Evolutionary conservation across 805 yeast species (phyloP), one percentile per base, ranked within the genome.

Genomic region (Candida pini): DNA sequence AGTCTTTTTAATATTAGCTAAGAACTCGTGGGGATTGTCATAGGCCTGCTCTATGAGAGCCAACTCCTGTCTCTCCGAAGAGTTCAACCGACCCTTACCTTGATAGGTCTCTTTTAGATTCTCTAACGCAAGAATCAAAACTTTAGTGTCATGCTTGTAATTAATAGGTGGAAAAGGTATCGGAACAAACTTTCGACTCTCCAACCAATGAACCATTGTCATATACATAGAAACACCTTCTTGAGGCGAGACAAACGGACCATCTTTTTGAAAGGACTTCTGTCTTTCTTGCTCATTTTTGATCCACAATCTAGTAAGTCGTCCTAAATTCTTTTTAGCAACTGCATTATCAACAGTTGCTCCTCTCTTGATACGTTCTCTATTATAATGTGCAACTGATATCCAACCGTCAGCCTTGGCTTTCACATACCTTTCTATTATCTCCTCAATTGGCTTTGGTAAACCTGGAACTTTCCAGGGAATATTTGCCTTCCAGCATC

Each of bases 401-500:
- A 87, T 73, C 97, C 97, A 92, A 6, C 95, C 94, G 49, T 90
- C 97, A 2, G 97, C 96, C 56, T 92, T 90, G 1, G 96, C 95
- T 51, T 87, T 81, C 31, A 92, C 80, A 51, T 92, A 92, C 29
- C 96, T 73, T 51, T 85, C 81, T 41, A 92, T 89, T 25, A 92
- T 85, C 28, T 76, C 74, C 45, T 80, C 92, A 18, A 92, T 76
- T 0, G 97, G 97, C 34, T 73, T 82, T 2, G 99, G 98, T 61
- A 92, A 66, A 0, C 97, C 97, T 1, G 96, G 95, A 12, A 92
- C 97, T 47, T 86, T 79, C 97, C 97, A 92, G 0, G 97, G 96
- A 39, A 92, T 82, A 53, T 92, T 90, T 3, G 98, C 98, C 57
- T 92, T 92, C 99, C 99, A 92, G 57, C 97, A 92, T 56, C 98